Percentiles rank a stretch among this genome's conserved stretches.
Conservation (phyloP, 495 filamentous ascomycete genomes). For the Evansstolkia leycettana region DNA sequence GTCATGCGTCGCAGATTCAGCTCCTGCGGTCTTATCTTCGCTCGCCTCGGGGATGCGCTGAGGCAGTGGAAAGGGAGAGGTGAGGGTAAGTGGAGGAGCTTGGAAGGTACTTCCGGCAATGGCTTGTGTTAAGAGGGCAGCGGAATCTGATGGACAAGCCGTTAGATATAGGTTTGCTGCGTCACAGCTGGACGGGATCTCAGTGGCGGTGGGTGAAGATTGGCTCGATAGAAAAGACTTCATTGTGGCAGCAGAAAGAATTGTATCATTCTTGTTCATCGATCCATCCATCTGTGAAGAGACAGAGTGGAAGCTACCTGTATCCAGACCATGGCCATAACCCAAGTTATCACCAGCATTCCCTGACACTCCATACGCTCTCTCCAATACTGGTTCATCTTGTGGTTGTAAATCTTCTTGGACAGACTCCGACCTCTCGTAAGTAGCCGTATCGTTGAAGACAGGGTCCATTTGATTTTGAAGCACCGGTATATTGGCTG, state of each 20-base stretch:
- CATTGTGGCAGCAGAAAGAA: background rate
- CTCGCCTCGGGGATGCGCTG: slow-evolving; percentile 23
- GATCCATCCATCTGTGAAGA: slow-evolving; percentile 9
- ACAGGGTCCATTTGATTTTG: slow-evolving; percentile 61
- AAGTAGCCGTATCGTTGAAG: slow-evolving; percentile 56
- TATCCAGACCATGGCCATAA: slow-evolving; percentile 13
- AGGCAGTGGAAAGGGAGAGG: slow-evolving; percentile 40
- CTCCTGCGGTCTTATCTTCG: slow-evolving; percentile 19
- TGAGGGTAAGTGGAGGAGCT: slow-evolving; percentile 37
- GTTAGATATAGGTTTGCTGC: slow-evolving; percentile 16
- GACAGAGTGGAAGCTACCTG: slow-evolving; percentile 18
- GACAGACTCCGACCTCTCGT: slow-evolving; percentile 18
- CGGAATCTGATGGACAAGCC: slow-evolving; percentile 17
- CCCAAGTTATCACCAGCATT: slow-evolving; percentile 11
- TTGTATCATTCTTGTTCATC: slow-evolving; percentile 3
- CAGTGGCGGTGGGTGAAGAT: slow-evolving; percentile 23
- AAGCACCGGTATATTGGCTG: slow-evolving; percentile 58
- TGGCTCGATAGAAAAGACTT: background rate
- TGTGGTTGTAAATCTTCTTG: background rate
- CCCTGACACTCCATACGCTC: slow-evolving; percentile 10
- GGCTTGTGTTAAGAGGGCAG: slow-evolving; percentile 24
- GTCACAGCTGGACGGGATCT: slow-evolving; percentile 7
- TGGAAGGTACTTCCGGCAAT: slow-evolving; percentile 28
- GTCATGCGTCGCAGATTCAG: slow-evolving; percentile 11
- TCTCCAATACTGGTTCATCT: background rate